Percentiles rank a stretch among this genome's conserved stretches.
Evolutionary conservation across 345 rosid genomes (phyloP).

Genomic region (Pugionium cornutum): DNA sequence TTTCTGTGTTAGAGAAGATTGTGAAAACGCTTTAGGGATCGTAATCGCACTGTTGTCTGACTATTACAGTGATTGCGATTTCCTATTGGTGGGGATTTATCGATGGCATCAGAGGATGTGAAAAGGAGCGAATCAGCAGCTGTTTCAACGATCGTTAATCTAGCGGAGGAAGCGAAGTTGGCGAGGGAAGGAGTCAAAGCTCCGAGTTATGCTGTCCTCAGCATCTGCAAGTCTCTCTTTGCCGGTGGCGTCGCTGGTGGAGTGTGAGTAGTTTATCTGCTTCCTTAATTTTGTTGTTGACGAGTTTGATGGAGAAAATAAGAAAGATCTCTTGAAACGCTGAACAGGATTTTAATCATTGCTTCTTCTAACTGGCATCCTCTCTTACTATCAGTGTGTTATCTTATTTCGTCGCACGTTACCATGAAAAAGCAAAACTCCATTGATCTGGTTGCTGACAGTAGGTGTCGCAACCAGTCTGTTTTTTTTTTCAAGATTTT

Average conservation of each 20-base stretch:
- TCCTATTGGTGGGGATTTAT: neutral
- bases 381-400: too few species aligned
- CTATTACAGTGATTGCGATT: conserved; percentile 16
- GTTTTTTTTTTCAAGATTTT: too few species aligned
- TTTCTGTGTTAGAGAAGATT: too few species aligned
- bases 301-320: too few species aligned
- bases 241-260: conserved; percentile 99
- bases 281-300: too few species aligned
- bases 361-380: conserved; percentile 3
- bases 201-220: conserved; percentile 74
- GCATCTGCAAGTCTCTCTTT: conserved; percentile 87
- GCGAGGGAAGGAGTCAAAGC: conserved; percentile 91
- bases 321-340: too few species aligned
- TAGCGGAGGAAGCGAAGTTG: conserved; percentile 96
- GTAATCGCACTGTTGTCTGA: conserved; percentile 17
- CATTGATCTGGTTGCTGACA: conserved; percentile 11
- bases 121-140: conserved; percentile 84
- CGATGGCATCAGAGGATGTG: conserved; percentile 98
- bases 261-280: conserved; percentile 57
- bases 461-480: conserved; percentile 21
- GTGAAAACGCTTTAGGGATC: too few species aligned
- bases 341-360: neutral
- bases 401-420: too few species aligned
- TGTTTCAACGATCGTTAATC: conserved; percentile 83
- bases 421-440: too few species aligned